Evolutionary conservation across 805 yeast species (phyloP), one percentile per base, ranked within the genome.

Genomic region (Torulaspora franciscae): DNA sequence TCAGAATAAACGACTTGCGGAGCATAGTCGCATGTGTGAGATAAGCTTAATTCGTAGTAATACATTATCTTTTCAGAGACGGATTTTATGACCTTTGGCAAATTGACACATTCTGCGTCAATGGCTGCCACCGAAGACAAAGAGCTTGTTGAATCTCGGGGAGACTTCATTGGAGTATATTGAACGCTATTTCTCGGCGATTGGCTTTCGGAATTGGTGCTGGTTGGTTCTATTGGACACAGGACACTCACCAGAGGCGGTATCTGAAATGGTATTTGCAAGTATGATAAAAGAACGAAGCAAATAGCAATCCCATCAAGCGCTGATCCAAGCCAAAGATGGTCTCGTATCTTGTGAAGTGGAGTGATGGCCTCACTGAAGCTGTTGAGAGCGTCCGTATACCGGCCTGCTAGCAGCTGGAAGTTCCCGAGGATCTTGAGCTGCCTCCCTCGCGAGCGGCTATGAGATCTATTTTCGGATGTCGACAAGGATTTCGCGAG

Each of bases 251-350:
- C 72, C 38, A 47, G 69, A 27, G 45, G 59, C 28, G 56, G 71
- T 43, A 53, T 56, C 32, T 57, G 63, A 33, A 58, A 64, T 5
- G 66, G 42, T 1, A 47, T 58, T 54, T 37, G 71, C 65, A 83
- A 61, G 54, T 71, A 80, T 9, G 82, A 72, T 39, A 86, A 68
- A 43, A 89, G 62, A 4, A 83, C 62, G 32, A 83, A 62, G 47
- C 85, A 77, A 1, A 86, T 79, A 0, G 83, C 84, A 8, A 89
- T 67, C 0, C 90, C 87, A 54, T 89, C 96, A n/a, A 91, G 61
- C 0, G 96, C 80, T 24, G 91, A 82, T 0, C 83, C 98, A 10
- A 87, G 71, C 98, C 98, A 93, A 7, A 93, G 67, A 55, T 77
- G 76, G 61, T 93, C 99, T 40, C 79, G 79, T 2, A 81, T 71